Percentiles rank a stretch among this genome's conserved stretches.
These are phyloP conservation scores for Pisolithus orientalis DNA, from an alignment of 768 basidiomycete genomes.

Conservation along the genomic window DNA sequence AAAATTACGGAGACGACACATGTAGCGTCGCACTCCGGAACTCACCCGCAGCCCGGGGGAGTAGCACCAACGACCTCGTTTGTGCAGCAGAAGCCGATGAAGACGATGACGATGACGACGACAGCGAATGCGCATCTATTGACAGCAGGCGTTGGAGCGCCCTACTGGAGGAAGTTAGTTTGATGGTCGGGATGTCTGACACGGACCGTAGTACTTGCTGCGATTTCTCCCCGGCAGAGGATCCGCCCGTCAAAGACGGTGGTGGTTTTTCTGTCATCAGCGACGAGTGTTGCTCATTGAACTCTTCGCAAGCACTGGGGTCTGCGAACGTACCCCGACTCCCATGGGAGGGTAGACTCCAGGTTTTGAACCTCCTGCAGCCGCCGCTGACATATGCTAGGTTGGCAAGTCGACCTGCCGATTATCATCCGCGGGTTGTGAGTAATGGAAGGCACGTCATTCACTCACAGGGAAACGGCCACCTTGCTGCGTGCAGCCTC, in stretches of 20 bases:
- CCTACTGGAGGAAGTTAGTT: conserved; percentile 27
- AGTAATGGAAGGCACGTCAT: no score
- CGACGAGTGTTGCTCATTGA: neutral
- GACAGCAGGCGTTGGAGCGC: conserved; percentile 20
- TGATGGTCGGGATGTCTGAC: conserved; percentile 26
- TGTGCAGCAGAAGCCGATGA: conserved; percentile 11
- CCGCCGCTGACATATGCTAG: neutral
- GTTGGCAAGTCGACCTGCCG: neutral
- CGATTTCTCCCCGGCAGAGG: neutral
- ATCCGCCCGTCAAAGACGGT: neutral
- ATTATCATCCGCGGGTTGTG: neutral
- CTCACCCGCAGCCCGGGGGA: neutral
- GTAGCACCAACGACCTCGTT: conserved; percentile 6
- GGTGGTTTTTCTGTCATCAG: neutral
- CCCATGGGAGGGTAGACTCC: neutral
- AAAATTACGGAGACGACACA: neutral
- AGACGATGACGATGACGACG: conserved; percentile 1
- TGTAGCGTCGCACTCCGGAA: neutral
- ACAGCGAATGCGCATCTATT: neutral
- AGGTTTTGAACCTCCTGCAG: neutral
- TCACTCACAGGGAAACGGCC: neutral
- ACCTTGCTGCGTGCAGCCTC: conserved; percentile 17
- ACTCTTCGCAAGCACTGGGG: neutral
- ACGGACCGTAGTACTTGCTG: conserved; percentile 2
- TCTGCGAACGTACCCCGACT: neutral